Evolutionary conservation across 331 rosid species (phyloP).

Genomic region (Arachis monticola): DNA sequence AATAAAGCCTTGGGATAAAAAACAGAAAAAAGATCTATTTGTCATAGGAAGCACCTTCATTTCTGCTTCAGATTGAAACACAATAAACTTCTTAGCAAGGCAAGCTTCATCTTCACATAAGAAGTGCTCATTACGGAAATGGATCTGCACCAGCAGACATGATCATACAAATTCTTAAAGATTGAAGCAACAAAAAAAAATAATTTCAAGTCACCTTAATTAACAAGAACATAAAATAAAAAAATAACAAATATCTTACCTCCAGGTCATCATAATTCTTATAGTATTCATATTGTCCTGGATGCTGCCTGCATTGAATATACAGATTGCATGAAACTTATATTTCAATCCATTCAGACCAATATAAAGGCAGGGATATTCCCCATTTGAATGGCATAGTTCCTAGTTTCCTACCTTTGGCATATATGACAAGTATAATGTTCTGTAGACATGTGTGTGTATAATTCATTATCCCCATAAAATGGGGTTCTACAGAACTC

Average conservation of each 20-base stretch:
- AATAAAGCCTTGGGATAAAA: conserved; percentile 16
- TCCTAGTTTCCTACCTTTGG: conserved; percentile 88
- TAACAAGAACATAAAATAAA: conserved; percentile 4
- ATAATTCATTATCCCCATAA: conserved; percentile 92
- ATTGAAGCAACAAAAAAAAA: conserved; percentile 18
- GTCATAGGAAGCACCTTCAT: conserved; percentile 74
- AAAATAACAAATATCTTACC: conserved; percentile 58
- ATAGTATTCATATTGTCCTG: conserved; percentile 84
- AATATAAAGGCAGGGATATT: background rate
- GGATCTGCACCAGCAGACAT: conserved; percentile 60
- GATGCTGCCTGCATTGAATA: conserved; percentile 73
- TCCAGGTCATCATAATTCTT: conserved; percentile 94
- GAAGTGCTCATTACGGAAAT: conserved; percentile 89
- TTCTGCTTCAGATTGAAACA: conserved; percentile 83
- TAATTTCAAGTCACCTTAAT: background rate
- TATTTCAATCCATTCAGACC: conserved; percentile 26
- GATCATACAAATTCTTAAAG: conserved; percentile 29
- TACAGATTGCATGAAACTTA: conserved; percentile 30
- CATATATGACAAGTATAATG: conserved; percentile 98
- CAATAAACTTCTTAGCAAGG: conserved; percentile 84
- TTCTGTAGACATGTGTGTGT: conserved; percentile 91
- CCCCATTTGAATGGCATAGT: conserved; percentile 5
- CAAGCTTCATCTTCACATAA: conserved; percentile 97
- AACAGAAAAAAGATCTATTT: conserved; percentile 21
- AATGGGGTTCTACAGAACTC: conserved; percentile 86